Evolutionary conservation across 1,139 yeast species (phyloP), one percentile per base, ranked within the genome.

Genomic region (Yamadazyma friedrichii): DNA sequence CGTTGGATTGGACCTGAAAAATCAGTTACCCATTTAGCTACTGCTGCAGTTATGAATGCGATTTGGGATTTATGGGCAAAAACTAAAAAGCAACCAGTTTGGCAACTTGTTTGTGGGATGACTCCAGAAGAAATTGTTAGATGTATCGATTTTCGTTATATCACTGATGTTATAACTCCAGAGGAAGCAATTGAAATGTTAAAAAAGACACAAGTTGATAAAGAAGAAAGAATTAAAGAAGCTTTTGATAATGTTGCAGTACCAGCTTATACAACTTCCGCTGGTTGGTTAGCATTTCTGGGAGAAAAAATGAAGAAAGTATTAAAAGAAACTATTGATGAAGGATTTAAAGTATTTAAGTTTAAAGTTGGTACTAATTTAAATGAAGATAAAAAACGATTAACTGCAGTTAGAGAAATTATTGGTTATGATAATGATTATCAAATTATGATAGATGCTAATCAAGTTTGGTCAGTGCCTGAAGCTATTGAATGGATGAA

Each of bases 211-310:
- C 54, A 54, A n/a, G 39, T 20, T 1, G 68, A 65, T 9, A 67
- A 65, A 47, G 56, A 53, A 24, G 26, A 27, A 6, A 27, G 53
- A 30, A 29, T 68, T 16, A 38, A 59, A 37, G 66, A 64, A 32
- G 71, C 70, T 1, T 33, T 47, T 13, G 51, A 53, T 29, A 58
- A 62, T 46, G 44, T 44, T 11, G 74, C 74, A 1, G 74, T 68
- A 10, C 74, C 74, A 2, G 69, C 70, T 6, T 68, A 68, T 46
- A 67, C 74, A 30, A 68, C 74, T 9, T 59, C 70, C 37, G 74
- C 74, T 9, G 74, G 74, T 9, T 68, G 74, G 74, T 52, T 68
- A 20, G 74, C 71, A 3, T 68, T 64, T 46, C 51, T 55, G 35
- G 74, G 67, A 31, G 74, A 68, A 15, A 67, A 67, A 45, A 67